Evolutionary conservation across 768 basidiomycete genomes (phyloP).

Genomic region (Astraeus odoratus): DNA sequence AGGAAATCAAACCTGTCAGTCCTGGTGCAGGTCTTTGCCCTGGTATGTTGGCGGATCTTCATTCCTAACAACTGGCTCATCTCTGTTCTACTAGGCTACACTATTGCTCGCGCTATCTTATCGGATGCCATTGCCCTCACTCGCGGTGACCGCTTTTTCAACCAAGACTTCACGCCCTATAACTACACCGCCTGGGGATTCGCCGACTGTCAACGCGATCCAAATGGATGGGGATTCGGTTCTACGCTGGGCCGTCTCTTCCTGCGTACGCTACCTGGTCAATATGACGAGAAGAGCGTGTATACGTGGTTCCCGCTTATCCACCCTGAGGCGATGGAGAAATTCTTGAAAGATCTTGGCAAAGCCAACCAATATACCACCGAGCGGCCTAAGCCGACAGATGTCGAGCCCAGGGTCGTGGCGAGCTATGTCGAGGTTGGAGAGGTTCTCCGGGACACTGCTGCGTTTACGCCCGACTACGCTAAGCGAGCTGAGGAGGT

Average conservation of each 20-base stretch:
- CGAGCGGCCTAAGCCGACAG: conserved; percentile 35
- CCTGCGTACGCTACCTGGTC: conserved; percentile 63
- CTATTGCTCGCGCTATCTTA: conserved; percentile 79
- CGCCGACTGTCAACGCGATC: conserved; percentile 72
- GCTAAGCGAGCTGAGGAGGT: conserved; percentile 45
- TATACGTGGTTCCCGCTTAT: conserved; percentile 90
- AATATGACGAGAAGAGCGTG: conserved; percentile 61
- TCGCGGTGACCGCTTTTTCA: conserved; percentile 79
- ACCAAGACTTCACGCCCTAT: conserved; percentile 72
- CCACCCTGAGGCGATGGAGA: conserved; percentile 66
- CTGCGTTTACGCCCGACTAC: conserved; percentile 43
- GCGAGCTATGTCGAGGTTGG: conserved; percentile 44
- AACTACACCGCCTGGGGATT: conserved; percentile 84
- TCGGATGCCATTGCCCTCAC: conserved; percentile 83
- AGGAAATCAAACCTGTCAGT: conserved; percentile 65
- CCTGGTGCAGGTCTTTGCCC: conserved; percentile 84
- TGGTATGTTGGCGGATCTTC: conserved; percentile 32
- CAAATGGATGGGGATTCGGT: conserved; percentile 66
- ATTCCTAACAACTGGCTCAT: neutral
- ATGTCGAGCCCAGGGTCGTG: conserved; percentile 27
- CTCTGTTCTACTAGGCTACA: conserved; percentile 48
- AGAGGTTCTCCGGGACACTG: conserved; percentile 42
- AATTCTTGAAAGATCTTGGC: conserved; percentile 49
- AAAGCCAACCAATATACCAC: conserved; percentile 49
- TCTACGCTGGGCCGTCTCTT: conserved; percentile 63